Conservation (phyloP, 345 rosid species). For the Syzygium jambos region DNA sequence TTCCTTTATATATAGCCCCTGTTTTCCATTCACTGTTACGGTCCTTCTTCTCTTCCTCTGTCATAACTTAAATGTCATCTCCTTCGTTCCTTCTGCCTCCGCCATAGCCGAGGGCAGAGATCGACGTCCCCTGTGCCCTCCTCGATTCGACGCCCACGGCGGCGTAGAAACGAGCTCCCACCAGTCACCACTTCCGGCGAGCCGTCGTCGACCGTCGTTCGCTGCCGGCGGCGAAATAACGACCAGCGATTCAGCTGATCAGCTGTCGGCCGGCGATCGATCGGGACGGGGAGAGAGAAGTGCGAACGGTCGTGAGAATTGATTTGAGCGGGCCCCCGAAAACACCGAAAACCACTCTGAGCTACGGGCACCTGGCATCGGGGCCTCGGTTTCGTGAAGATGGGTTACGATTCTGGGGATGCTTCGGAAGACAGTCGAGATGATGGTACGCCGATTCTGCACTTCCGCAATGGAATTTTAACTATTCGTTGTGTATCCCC, state of each 20-base stretch:
- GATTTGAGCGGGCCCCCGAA: neutral
- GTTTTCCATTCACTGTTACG: neutral
- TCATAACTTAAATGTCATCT: neutral
- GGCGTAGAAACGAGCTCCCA: neutral
- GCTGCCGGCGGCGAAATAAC: neutral
- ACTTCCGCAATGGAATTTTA: neutral
- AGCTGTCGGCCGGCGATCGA: neutral
- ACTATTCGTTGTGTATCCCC: neutral
- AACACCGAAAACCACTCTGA: neutral
- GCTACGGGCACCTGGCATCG: neutral
- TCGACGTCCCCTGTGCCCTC: neutral
- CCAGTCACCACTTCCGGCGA: neutral
- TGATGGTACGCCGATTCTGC: slow-evolving; percentile 19
- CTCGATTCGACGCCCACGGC: neutral
- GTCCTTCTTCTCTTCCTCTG: neutral
- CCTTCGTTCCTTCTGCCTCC: neutral
- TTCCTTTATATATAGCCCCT: neutral
- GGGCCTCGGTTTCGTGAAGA: neutral
- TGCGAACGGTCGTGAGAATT: neutral
- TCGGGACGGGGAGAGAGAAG: neutral
- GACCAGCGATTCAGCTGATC: neutral
- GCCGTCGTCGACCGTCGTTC: neutral
- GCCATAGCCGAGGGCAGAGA: neutral
- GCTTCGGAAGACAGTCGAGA: slow-evolving; percentile 29
- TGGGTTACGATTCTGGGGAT: slow-evolving; percentile 27